Conservation (phyloP, 1,284 basidiomycete genomes). For the Wolfiporia cocos region DNA sequence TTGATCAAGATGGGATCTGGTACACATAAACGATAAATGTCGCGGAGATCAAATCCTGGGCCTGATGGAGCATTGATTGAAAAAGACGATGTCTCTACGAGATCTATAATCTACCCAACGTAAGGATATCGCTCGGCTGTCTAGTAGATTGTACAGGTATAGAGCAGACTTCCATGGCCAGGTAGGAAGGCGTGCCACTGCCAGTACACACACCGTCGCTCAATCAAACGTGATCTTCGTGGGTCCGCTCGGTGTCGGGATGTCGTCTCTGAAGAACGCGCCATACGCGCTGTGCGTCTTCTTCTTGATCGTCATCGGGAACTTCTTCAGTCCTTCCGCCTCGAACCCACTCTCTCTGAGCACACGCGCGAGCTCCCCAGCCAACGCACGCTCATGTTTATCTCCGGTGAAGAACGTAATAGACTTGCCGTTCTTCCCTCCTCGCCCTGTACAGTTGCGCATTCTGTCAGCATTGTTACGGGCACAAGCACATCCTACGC, state of each 20-base stretch:
- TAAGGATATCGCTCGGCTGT: too few species aligned
- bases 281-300: slow-evolving; percentile 83
- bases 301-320: slow-evolving; percentile 98
- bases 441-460: slow-evolving; percentile 58
- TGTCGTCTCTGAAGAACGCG: slow-evolving; percentile 82
- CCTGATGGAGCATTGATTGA: too few species aligned
- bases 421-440: slow-evolving; percentile 86
- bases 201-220: too few species aligned
- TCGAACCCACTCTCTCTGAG: slow-evolving; percentile 85
- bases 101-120: too few species aligned
- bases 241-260: slow-evolving; percentile 67
- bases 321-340: slow-evolving; percentile 77
- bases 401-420: slow-evolving; percentile 97
- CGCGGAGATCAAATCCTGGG: too few species aligned
- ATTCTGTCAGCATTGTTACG: slow-evolving; percentile 10
- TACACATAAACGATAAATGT: too few species aligned
- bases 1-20: too few species aligned
- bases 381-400: slow-evolving; percentile 79
- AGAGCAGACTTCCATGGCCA: too few species aligned
- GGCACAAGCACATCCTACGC: slow-evolving; percentile 4
- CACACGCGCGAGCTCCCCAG: slow-evolving; percentile 92
- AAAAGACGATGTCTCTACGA: too few species aligned
- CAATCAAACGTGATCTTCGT: slow-evolving; percentile 95
- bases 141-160: too few species aligned
- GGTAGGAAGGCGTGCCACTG: too few species aligned